phyloP scores from a whole-genome alignment of 176 grass and related monocot genomes.

The Cenchrus americanus region DNA sequence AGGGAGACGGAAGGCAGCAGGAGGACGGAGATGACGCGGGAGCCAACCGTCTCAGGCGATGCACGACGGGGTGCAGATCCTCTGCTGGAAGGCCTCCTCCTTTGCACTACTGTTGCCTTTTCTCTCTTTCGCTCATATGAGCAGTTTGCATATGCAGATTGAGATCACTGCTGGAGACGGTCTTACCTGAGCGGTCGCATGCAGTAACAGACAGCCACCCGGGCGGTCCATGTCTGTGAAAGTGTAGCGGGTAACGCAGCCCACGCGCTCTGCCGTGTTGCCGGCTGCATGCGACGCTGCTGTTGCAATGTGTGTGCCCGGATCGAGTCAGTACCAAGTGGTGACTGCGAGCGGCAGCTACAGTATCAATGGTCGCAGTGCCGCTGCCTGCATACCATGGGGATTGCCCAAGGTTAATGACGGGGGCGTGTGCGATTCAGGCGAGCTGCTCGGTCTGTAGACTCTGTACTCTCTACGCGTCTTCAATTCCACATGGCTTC shows the following conservation, averaged over 20 bases:
- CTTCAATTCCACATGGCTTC: background rate
- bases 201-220: background rate
- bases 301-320: background rate
- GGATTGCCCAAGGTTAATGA: background rate
- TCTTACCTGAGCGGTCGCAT: background rate
- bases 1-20: too few relatives aligned
- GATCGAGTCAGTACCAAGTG: background rate
- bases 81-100: too few relatives aligned
- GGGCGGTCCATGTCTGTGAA: background rate
- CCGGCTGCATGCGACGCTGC: too few relatives aligned
- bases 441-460: background rate
- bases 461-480: background rate
- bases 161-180: too few relatives aligned
- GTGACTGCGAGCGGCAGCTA: background rate
- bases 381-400: background rate
- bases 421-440: slow-evolving; percentile 10
- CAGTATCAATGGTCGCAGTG: background rate
- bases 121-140: too few relatives aligned
- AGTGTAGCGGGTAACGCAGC: background rate
- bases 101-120: too few relatives aligned
- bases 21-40: too few relatives aligned
- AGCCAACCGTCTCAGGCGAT: too few relatives aligned
- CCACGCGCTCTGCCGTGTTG: background rate
- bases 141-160: too few relatives aligned
- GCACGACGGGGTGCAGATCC: too few relatives aligned